phyloP scores from a whole-genome alignment of 352 stramenopile species.

The Globisporangium echinulatum region DNA sequence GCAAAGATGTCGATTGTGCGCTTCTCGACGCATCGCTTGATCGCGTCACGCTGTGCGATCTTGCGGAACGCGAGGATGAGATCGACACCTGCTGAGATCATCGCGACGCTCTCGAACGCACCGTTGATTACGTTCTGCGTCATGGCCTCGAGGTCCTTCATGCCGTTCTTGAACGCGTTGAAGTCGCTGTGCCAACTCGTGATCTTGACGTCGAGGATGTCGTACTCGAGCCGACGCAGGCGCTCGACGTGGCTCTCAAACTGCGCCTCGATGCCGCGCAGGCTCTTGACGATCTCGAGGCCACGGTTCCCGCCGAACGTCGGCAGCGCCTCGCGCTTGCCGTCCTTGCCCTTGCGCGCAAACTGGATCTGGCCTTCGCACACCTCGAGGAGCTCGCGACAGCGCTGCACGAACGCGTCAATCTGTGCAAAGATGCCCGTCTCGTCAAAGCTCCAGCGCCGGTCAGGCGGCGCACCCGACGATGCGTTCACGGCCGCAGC shows the following conservation, averaged over 20 bases:
- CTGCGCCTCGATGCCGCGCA: constrained; percentile 89
- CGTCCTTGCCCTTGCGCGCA: constrained; percentile 74
- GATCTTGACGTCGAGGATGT: constrained; percentile 94
- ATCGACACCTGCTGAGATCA: constrained; percentile 83
- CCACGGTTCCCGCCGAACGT: constrained; percentile 91
- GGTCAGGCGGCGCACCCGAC: constrained; percentile 30
- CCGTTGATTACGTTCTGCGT: constrained; percentile 94
- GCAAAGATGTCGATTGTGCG: constrained; percentile 89
- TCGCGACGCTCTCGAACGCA: constrained; percentile 90
- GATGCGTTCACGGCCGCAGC: constrained; percentile 54
- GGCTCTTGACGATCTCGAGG: constrained; percentile 88
- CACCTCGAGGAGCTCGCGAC: constrained; percentile 91
- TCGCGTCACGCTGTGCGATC: constrained; percentile 89
- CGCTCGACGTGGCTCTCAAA: constrained; percentile 90
- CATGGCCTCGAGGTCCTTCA: constrained; percentile 96
- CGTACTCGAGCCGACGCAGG: constrained; percentile 88
- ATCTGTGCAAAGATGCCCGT: constrained; percentile 94
- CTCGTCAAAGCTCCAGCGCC: constrained; percentile 91
- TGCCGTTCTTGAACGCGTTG: constrained; percentile 92
- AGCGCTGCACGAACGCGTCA: constrained; percentile 94
- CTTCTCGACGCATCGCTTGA: constrained; percentile 93
- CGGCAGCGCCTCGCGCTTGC: constrained; percentile 61
- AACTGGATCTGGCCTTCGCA: constrained; percentile 96
- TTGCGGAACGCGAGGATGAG: constrained; percentile 91
- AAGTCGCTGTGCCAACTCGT: constrained; percentile 95